Base-by-base conservation (phyloP, 1,284 basidiomycete species). In the Takashimella koratensis region DNA sequence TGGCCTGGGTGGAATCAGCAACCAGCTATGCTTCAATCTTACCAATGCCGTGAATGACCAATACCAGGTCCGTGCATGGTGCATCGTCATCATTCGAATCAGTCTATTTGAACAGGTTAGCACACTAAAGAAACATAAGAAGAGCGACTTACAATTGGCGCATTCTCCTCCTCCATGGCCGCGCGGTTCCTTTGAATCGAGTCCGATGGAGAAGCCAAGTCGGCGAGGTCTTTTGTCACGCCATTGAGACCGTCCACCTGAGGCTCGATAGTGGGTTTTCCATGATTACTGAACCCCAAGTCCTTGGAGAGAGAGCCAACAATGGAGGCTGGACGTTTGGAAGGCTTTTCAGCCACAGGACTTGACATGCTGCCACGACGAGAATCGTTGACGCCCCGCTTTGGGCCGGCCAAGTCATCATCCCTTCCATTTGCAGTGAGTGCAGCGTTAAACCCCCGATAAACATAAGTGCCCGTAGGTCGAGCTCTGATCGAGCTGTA, bases 41-140 rank as follows among this genome's bases (percentile, higher is more conserved):
- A 43, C 76, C 79, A 22, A 81, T 81, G 16, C 79, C 79, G 59
- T 81, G 79, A 20, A 81, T 71, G 45, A 80, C 72, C 30, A 81
- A 59, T 11, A 79, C 73, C 13, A 80, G 64, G 63, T 80, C 79
- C 0, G 79, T 79, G 50, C 79, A 78, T 4, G 71, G 70, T 21
- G 68, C 54, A 27, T 69, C 70, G 24, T 70, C 73, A 27, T 73
- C 74, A 16, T 69, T 63, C 2, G 70, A 55, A 41, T 68, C 67
- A 4, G 66, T 63, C 65, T 70, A 39, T 16, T 12, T n/a, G 16
- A 36, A 36, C 30, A 36, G 8, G 30, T 36, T 36, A 16, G 30
- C 30, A 16, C 30, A 36, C 30, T 36, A 36, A 36, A 36, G 30
- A 36, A 8, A 16, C 30, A 36, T 12, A 5, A 19, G 30, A 36